Evolutionary conservation across 148 eudicot genomes (phyloP), one percentile per base, ranked within the genome.

Genomic region (Fagopyrum homotropicum): DNA sequence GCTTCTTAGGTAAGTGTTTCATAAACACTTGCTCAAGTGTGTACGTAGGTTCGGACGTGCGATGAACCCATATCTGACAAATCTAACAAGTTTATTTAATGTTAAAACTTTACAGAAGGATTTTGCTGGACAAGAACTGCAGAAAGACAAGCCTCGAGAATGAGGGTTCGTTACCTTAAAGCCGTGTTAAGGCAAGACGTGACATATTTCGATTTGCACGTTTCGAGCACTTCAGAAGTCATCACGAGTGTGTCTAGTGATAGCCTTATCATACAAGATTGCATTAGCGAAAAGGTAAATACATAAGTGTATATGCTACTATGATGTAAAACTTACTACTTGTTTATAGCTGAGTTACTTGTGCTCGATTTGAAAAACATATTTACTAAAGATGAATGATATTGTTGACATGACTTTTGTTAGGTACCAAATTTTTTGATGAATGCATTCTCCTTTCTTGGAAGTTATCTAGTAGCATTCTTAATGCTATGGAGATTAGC

Each of bases 71-170:
- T n/a, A n/a, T n/a, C n/a, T n/a, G n/a, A n/a, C n/a, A n/a, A n/a
- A n/a, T n/a, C n/a, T n/a, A n/a, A n/a, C n/a, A n/a, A 30, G 35
- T 30, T 30, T 30, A 2, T 30, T 30, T 30, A 30, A 1, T 1
- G 1, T 30, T 30, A 30, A 30, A 30, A 30, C 35, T 46, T 77
- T 35, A 1, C 43, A 88, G 91, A 88, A 86, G 91, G 91, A 22
- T 88, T 83, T 82, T 88, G 91, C 68, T 88, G 89, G 89, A 77
- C 89, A 81, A 86, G 89, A 81, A 84, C 91, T 11, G 86, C 84
- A 22, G 91, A 82, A 79, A 86, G 86, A 69, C 89, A 88, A 79
- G 79, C 89, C 44, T 84, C 89, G 4, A 77, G 82, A 73, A 79
- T 88, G 83, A 77, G 91, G 61, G 56, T 77, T 45, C 79, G 75